Evolutionary conservation across 306 rosid species (phyloP), one percentile per base, ranked within the genome.

Genomic region (Parietaria judaica): DNA sequence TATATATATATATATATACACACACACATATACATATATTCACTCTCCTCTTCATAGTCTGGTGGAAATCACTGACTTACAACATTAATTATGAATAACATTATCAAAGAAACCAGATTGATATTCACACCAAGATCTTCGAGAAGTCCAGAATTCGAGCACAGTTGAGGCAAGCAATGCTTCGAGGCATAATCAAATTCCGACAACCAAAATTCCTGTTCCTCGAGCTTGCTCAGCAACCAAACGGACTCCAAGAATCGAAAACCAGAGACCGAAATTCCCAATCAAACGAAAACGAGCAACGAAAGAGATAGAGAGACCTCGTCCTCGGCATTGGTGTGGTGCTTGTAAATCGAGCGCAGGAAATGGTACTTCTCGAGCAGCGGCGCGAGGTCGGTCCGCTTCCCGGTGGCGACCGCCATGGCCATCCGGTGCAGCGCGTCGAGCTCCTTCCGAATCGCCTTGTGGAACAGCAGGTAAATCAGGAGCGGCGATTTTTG

Each of bases 321-420:
- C 99, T 94, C 97, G 71, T 94, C 99, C 81, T 94, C 99, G 35
- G 97, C 99, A 94, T 82, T 84, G 89, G 84, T 82, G 78, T 94
- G 97, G 73, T 88, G 89, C 75, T 81, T 83, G 70, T 88, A 94
- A 66, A 94, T 84, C 65, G 94, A 86, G 70, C 87, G 83, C 59
- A 94, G 71, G 66, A 94, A 94, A 94, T 70, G 90, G 61, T 88
- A 94, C 48, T 82, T 86, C 38, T 86, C 86, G 36, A 70, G 77
- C 52, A 94, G 75, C 5, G 99, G 87, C 49, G 60, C 72, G 56
- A 94, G 82, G 60, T 94, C 94, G 4, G 90, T 70, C 67, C 79
- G 66, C 51, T 70, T 79, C 0, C 90, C 97, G 17, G 89, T 86
- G 48, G 99, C 99, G 59, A 88, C 83, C 43, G 99, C 90, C 79